Percentiles rank a stretch among this genome's conserved stretches.
phyloP scores from a whole-genome alignment of 2,329 filamentous ascomycete genomes.

The Fusarium sp. region DNA sequence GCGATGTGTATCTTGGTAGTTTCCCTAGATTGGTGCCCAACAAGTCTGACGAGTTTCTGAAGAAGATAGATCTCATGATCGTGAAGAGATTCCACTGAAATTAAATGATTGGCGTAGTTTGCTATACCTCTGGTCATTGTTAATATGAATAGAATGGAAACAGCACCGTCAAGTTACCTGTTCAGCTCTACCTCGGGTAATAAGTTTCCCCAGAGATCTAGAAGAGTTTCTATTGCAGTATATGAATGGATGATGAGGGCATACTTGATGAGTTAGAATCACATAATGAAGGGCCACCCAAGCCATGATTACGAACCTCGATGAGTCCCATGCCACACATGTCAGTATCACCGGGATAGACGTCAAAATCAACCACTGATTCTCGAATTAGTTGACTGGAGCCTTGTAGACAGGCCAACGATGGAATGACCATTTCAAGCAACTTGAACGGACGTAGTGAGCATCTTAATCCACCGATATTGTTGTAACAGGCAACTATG shows the following conservation, averaged over 20 bases:
- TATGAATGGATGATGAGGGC: rapidly evolving
- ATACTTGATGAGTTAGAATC: not conserved
- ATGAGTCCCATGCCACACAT: not conserved
- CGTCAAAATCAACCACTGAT: not conserved
- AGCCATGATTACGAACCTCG: not conserved
- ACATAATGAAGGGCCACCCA: rapidly evolving
- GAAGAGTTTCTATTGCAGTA: not conserved
- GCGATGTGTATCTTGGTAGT: conserved; percentile 3
- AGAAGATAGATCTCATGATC: not conserved
- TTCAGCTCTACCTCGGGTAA: conserved; percentile 7
- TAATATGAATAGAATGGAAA: too few species aligned
- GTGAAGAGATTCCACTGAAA: rapidly evolving
- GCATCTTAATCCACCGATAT: not conserved
- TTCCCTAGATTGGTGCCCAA: not conserved
- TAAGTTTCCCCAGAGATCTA: conserved; percentile 3
- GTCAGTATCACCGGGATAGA: conserved; percentile 4
- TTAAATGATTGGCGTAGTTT: not conserved
- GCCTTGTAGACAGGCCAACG: too few species aligned
- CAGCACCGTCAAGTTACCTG: conserved; percentile 4
- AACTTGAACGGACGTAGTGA: not conserved
- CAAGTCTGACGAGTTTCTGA: not conserved
- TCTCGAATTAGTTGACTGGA: not conserved
- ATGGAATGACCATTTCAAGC: rapidly evolving
- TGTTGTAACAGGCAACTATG: conserved; percentile 4
- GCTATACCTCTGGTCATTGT: not conserved